Percentiles rank a stretch among this genome's conserved stretches.
Conservation (phyloP, 1,284 basidiomycete species). For the Boletus albobrunnescens region DNA sequence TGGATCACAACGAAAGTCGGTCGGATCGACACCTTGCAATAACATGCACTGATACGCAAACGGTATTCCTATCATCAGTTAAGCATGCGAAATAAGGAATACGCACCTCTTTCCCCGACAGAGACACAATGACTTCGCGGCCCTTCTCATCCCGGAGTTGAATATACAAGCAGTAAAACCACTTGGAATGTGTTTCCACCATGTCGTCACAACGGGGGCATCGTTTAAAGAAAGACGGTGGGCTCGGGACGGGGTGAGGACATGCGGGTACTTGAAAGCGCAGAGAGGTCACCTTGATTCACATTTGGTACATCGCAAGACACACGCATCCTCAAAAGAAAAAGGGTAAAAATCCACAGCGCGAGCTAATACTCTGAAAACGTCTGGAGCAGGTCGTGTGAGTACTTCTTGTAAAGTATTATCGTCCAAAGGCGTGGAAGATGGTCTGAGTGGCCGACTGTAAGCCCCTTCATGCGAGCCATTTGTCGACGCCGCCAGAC, state of each 20-base stretch:
- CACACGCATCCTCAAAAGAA: constrained; percentile 44
- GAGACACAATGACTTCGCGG: constrained; percentile 40
- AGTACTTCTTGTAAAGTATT: constrained; percentile 41
- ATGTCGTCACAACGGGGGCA: constrained; percentile 53
- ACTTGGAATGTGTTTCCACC: constrained; percentile 44
- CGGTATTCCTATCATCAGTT: neutral
- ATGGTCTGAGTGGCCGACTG: neutral
- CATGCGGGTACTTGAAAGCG: neutral
- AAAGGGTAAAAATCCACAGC: constrained; percentile 55
- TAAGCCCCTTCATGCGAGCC: neutral
- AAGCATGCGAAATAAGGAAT: neutral
- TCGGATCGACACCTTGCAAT: constrained; percentile 41
- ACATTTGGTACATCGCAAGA: constrained; percentile 52
- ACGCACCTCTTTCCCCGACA: constrained; percentile 43
- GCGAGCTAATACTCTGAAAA: constrained; percentile 47
- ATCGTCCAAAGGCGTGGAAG: neutral
- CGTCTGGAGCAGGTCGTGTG: constrained; percentile 32
- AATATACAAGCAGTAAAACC: constrained; percentile 47
- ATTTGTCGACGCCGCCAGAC: neutral
- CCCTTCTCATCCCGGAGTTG: constrained; percentile 48
- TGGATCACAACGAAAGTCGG: constrained; percentile 40
- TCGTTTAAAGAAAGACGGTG: constrained; percentile 39
- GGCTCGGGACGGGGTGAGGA: constrained; percentile 32
- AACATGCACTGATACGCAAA: constrained; percentile 38
- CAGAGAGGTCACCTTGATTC: constrained; percentile 40